Base-by-base conservation (phyloP, 495 filamentous ascomycete genomes). In the Darksidea phi region DNA sequence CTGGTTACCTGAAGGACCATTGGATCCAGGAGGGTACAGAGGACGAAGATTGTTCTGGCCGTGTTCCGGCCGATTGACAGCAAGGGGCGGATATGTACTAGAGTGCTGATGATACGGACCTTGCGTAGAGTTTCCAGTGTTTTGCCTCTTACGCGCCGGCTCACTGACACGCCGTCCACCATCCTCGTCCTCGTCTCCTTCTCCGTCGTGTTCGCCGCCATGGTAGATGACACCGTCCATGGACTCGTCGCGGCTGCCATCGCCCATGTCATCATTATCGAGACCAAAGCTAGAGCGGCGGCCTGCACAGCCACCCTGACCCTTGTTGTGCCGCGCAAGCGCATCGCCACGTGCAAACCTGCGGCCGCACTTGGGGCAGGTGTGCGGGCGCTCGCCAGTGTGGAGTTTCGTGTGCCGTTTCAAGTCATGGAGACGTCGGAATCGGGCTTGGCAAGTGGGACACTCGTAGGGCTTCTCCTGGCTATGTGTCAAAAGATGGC, bases 381-480 rank as follows among this genome's bases (percentile, higher is more conserved):
- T 88, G 67, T 97, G 94, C 11, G 92, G 91, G 63, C 95, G 86
- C 75, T 99, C 94, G 15, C 94, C 94, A 13, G 95, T 97, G 71
- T 99, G 94, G 17, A 99, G 81, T 73, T 97, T 97, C 45, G 86
- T 89, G 71, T 99, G 94, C 42, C 94, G 84, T 76, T 99, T 99
- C 54, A 99, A 77, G 69, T 99, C 94, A 69, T 99, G 94, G 24
- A 97, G 79, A 59, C 94, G 83, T 48, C 94, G 84, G 72, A 99
- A 99, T 24, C 92, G 84, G 63, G 91, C 85, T 51, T 92, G 82
- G 69, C 94, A 99, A 20, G 88, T 89, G 56, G 88, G 83, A 68
- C 94, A 99, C 21, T 90, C 83, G 69, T 91, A 99, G 0, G 94
- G 94, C 72, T 99, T 99, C 73, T 97, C 95, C 75, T 99, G 94